Evolutionary conservation across 257 asterid species (phyloP).

Genomic region (Hygrophila difformis): DNA sequence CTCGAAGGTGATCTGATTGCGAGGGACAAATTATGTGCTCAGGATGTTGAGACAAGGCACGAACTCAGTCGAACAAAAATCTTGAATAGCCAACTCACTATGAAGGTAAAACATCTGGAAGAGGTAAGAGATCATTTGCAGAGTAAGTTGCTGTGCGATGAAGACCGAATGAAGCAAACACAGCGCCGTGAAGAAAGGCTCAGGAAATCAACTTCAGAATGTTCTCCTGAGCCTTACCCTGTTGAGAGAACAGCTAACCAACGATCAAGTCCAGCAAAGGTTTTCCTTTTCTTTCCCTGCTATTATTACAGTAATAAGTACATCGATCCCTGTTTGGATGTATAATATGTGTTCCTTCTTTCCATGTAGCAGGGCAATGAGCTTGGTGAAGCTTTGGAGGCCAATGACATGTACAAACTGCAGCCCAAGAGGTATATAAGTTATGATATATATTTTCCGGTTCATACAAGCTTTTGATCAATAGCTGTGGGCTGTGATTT

Average conservation of each 20-base stretch:
- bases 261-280: background rate
- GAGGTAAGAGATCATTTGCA: slow-evolving; percentile 18
- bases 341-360: background rate
- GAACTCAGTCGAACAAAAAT: slow-evolving; percentile 28
- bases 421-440: slow-evolving; percentile 17
- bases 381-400: slow-evolving; percentile 13
- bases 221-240: too few relatives aligned
- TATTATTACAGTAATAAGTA: background rate
- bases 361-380: slow-evolving; percentile 8
- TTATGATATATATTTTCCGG: too few relatives aligned
- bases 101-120: slow-evolving; percentile 25
- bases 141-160: slow-evolving; percentile 12
- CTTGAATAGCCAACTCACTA: slow-evolving; percentile 19
- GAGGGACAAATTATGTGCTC: slow-evolving; percentile 24
- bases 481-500: too few relatives aligned
- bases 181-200: slow-evolving; percentile 5
- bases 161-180: slow-evolving; percentile 17
- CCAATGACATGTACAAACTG: background rate
- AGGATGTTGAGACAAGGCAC: slow-evolving; percentile 28
- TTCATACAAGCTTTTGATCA: too few relatives aligned
- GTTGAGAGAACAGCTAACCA: background rate
- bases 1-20: slow-evolving; percentile 41
- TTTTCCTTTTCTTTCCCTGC: background rate
- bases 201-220: slow-evolving; percentile 8
- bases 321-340: background rate